These are phyloP conservation scores for Suhomyces sp. DNA, from an alignment of 805 yeast species.

Conservation along the genomic window DNA sequence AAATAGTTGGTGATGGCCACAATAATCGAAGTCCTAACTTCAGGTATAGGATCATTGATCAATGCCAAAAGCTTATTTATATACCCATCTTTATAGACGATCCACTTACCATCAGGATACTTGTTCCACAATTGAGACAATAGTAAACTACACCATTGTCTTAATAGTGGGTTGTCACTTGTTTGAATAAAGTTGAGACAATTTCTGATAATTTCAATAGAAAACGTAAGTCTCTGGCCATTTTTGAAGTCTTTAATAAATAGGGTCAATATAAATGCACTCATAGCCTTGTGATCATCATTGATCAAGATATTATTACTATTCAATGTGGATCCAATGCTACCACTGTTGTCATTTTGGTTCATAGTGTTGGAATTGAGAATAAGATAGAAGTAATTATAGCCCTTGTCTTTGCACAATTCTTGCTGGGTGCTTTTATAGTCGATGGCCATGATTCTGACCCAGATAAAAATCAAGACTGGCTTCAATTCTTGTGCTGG, in stretches of 20 bases:
- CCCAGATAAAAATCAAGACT: conserved; percentile 94
- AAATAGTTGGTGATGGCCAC: conserved; percentile 69
- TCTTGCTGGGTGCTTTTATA: conserved; percentile 88
- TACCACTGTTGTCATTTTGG: conserved; percentile 30
- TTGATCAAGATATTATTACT: conserved; percentile 39
- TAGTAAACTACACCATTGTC: conserved; percentile 89
- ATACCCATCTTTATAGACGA: conserved; percentile 63
- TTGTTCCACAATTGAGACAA: conserved; percentile 73
- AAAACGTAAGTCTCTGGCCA: conserved; percentile 79
- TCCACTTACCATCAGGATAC: conserved; percentile 71
- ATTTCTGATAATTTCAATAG: conserved; percentile 66
- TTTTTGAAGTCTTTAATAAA: conserved; percentile 76
- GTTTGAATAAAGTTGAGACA: conserved; percentile 62
- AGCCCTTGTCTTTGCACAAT: conserved; percentile 86
- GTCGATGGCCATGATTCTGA: conserved; percentile 94
- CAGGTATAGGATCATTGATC: conserved; percentile 89
- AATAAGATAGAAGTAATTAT: conserved; percentile 79
- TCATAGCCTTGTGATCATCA: conserved; percentile 91
- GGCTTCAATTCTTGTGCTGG: conserved; percentile 96
- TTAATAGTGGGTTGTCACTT: conserved; percentile 77
- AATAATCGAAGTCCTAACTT: conserved; percentile 83
- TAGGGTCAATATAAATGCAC: conserved; percentile 83
- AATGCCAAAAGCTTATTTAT: conserved; percentile 53
- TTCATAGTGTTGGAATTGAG: conserved; percentile 45
- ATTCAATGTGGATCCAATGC: conserved; percentile 24